phyloP scores from a whole-genome alignment of 176 grass and related monocot species.

The Areca catechu region DNA sequence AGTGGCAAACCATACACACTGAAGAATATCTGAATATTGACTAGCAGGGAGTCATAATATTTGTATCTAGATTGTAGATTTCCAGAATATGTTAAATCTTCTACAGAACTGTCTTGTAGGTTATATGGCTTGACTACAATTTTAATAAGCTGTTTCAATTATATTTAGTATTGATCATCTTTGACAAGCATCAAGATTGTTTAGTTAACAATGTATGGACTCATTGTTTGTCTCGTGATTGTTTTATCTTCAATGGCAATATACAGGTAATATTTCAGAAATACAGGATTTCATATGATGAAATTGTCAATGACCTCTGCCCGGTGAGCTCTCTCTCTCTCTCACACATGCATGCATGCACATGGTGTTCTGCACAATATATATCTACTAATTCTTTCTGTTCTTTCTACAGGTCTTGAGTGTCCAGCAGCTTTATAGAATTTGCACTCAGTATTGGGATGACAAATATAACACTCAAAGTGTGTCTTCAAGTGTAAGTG shows the following conservation, averaged over 20 bases:
- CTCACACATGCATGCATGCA: neutral
- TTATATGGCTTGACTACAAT: too few relatives aligned
- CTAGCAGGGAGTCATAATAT: too few relatives aligned
- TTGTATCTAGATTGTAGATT: too few relatives aligned
- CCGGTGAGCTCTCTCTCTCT: conserved; percentile 33
- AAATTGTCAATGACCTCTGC: conserved; percentile 72
- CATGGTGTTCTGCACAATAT: neutral
- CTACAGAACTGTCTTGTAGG: too few relatives aligned
- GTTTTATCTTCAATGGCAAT: conserved; percentile 9
- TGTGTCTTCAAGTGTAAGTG: conserved; percentile 66
- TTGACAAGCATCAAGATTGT: too few relatives aligned
- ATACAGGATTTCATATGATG: conserved; percentile 86
- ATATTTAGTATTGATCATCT: too few relatives aligned
- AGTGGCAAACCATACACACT: too few relatives aligned
- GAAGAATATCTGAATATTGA: too few relatives aligned
- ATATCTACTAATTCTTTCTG: conserved; percentile 9
- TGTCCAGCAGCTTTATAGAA: conserved; percentile 87
- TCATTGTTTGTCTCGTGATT: conserved; percentile 16
- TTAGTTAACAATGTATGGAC: conserved; percentile 3
- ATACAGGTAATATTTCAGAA: conserved; percentile 90
- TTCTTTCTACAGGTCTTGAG: conserved; percentile 59
- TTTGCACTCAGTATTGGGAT: conserved; percentile 95
- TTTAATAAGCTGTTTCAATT: too few relatives aligned
- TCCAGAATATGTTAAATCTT: too few relatives aligned
- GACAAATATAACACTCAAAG: conserved; percentile 93